Evolutionary conservation across 176 grass and related monocot species (phyloP).

Genomic region (Oryza meyeriana): DNA sequence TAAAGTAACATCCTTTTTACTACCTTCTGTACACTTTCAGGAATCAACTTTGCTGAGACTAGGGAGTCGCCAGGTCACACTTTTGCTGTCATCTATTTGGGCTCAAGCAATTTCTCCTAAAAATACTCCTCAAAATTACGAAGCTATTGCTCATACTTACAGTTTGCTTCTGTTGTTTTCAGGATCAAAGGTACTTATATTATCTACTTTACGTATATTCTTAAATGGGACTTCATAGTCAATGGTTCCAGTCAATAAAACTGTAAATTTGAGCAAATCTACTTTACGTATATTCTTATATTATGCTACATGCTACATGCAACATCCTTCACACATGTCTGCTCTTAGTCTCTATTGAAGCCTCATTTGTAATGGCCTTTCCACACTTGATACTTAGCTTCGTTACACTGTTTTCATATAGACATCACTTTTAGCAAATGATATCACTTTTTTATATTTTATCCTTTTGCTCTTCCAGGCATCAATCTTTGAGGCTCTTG

Average conservation of each 20-base stretch:
- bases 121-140: slow-evolving; percentile 81
- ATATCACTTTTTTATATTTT: slow-evolving; percentile 11
- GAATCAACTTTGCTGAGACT: slow-evolving; percentile 59
- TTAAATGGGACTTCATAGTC: neutral
- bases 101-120: slow-evolving; percentile 65
- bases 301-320: neutral
- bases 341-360: neutral
- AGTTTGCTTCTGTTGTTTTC: slow-evolving; percentile 80
- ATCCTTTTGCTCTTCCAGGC: slow-evolving; percentile 53
- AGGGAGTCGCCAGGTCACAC: slow-evolving; percentile 68
- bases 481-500: slow-evolving; percentile 70
- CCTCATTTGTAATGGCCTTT: neutral
- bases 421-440: neutral
- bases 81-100: slow-evolving; percentile 91
- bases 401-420: neutral
- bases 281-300: no score
- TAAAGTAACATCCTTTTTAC: slow-evolving; percentile 26
- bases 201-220: neutral
- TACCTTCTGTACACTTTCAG: slow-evolving; percentile 41
- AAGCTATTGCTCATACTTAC: slow-evolving; percentile 94
- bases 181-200: slow-evolving; percentile 64
- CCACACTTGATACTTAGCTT: neutral
- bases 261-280: neutral
- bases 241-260: neutral
- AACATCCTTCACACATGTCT: no score